phyloP scores from a whole-genome alignment of 192 early-diverging fungal species.

The Rhizophagus prolifer region DNA sequence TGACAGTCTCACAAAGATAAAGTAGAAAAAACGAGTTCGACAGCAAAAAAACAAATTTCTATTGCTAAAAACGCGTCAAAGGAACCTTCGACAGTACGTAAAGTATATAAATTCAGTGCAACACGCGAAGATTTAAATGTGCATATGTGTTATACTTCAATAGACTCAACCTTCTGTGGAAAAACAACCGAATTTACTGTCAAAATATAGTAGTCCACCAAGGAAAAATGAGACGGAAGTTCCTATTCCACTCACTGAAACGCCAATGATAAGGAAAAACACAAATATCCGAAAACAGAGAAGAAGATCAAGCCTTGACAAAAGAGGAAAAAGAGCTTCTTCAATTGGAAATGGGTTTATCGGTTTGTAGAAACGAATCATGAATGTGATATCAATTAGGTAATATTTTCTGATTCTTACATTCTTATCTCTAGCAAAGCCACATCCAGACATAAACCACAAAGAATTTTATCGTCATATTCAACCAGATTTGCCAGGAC shows the following conservation, averaged over 20 bases:
- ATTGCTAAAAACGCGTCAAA: background rate
- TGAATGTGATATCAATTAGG: background rate
- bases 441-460: slow-evolving; percentile 57
- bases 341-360: slow-evolving; percentile 56
- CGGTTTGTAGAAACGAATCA: background rate
- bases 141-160: background rate
- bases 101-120: background rate
- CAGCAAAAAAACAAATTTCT: background rate
- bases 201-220: background rate
- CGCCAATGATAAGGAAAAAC: slow-evolving; percentile 24
- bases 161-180: background rate
- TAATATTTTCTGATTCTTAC: background rate
- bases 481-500: slow-evolving; percentile 64
- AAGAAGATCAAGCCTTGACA: slow-evolving; percentile 55
- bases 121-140: background rate
- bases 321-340: slow-evolving; percentile 57
- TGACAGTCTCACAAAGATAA: background rate
- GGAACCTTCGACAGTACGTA: too few species aligned
- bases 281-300: slow-evolving; percentile 26
- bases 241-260: slow-evolving; percentile 26
- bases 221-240: slow-evolving; percentile 11
- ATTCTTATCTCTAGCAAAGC: slow-evolving; percentile 42
- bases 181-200: background rate
- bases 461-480: slow-evolving; percentile 67
- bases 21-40: background rate